These are phyloP conservation scores for Tritrichomonas foetus DNA, from an alignment of 208 protist genomes.

Conservation along the genomic window DNA sequence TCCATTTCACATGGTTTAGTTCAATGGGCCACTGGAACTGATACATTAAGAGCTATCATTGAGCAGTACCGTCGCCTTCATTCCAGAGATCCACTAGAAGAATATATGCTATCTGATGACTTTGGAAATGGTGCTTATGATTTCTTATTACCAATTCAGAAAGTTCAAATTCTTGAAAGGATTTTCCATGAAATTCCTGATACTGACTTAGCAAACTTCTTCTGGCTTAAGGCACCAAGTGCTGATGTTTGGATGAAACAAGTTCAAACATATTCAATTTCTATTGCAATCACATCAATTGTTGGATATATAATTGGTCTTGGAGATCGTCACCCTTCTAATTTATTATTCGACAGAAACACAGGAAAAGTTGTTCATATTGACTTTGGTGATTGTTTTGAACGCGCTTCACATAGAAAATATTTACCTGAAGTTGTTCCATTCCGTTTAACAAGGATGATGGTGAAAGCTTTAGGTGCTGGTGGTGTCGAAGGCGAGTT, in stretches of 20 bases:
- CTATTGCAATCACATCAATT: neutral
- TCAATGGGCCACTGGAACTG: neutral
- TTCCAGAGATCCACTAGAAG: neutral
- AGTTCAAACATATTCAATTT: neutral
- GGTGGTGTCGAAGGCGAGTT: neutral
- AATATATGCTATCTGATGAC: neutral
- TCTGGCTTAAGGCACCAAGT: neutral
- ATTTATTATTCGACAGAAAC: neutral
- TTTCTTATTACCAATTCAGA: neutral
- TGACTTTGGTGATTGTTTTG: slow-evolving; percentile 47
- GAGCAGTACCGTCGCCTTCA: neutral
- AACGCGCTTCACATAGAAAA: slow-evolving; percentile 41
- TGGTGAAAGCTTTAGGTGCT: neutral
- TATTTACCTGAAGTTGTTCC: slow-evolving; percentile 30
- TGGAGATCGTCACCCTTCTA: neutral
- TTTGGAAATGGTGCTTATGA: neutral
- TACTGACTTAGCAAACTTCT: neutral
- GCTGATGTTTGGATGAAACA: neutral
- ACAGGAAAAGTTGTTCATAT: slow-evolving; percentile 32
- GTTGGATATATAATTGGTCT: slow-evolving; percentile 34
- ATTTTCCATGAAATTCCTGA: neutral
- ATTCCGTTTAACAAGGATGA: slow-evolving; percentile 38
- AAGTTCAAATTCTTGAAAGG: neutral
- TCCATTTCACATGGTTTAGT: neutral
- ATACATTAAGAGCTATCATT: neutral